phyloP scores from a whole-genome alignment of 495 filamentous ascomycete genomes.

The Xylaria longipes region DNA sequence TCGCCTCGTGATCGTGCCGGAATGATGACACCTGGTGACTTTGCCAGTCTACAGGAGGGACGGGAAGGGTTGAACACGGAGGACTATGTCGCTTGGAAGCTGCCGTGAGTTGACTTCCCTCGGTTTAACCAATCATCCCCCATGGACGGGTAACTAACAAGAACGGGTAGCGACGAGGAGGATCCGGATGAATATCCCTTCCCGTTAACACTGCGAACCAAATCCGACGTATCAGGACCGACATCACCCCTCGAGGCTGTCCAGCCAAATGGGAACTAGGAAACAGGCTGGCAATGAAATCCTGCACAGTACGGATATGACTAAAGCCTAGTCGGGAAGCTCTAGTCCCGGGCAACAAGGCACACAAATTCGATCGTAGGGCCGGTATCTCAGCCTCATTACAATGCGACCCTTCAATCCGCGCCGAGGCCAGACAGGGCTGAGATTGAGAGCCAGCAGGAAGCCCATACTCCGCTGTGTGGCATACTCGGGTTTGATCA shows the following conservation, averaged over 20 bases:
- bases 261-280: constrained; percentile 49
- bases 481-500: not conserved
- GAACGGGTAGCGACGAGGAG: constrained; percentile 79
- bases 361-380: not conserved
- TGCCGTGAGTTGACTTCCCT: constrained; percentile 77
- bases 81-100: constrained; percentile 96
- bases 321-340: not conserved
- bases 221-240: constrained; percentile 36
- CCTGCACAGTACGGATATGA: not conserved
- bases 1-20: constrained; percentile 89
- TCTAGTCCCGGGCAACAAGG: not conserved
- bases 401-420: not conserved
- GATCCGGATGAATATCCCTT: constrained; percentile 93
- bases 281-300: not conserved
- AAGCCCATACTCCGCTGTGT: not conserved
- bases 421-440: not conserved
- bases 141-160: constrained; percentile 9
- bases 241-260: constrained; percentile 47
- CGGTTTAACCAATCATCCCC: not conserved
- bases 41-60: constrained; percentile 93
- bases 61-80: constrained; percentile 93
- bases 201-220: constrained; percentile 77
- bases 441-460: not conserved
- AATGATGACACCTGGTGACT: constrained; percentile 99
- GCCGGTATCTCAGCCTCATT: not conserved